Percentiles rank a stretch among this genome's conserved stretches.
Conservation (phyloP, 768 basidiomycete genomes). For the Collybia sp. region DNA sequence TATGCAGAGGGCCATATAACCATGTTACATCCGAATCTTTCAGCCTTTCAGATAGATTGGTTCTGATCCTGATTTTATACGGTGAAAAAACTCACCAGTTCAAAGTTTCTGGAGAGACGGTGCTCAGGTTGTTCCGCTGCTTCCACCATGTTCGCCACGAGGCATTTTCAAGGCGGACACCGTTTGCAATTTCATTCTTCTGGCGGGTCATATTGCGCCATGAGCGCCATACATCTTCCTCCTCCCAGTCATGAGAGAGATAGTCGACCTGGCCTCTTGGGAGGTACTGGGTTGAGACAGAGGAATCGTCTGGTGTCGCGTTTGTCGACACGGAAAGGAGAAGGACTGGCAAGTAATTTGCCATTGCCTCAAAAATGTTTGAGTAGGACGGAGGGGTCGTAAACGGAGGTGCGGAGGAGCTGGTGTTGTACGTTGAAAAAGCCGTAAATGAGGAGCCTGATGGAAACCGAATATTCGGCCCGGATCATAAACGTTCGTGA, state of each 20-base stretch:
- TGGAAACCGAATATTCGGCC: too few species aligned
- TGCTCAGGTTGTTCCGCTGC: constrained; percentile 93
- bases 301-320: constrained; percentile 67
- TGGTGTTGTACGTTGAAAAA: too few species aligned
- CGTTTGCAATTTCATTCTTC: constrained; percentile 98
- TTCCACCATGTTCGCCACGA: constrained; percentile 99
- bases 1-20: constrained; percentile 96
- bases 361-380: constrained; percentile 30
- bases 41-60: constrained; percentile 54
- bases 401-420: too few species aligned
- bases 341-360: constrained; percentile 67
- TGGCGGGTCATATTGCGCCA: constrained; percentile 98
- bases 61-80: constrained; percentile 7
- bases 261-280: constrained; percentile 97
- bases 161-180: constrained; percentile 92
- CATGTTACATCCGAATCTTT: constrained; percentile 99
- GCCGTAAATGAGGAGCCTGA: too few species aligned
- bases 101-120: constrained; percentile 92
- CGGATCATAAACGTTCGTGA: too few species aligned
- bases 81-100: constrained; percentile 71
- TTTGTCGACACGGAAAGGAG: constrained; percentile 59
- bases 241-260: constrained; percentile 94
- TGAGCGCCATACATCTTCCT: constrained; percentile 98
- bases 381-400: too few species aligned
- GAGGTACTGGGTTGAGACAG: constrained; percentile 59